Evolutionary conservation across 2,329 filamentous ascomycete species (phyloP).

Genomic region (Colletotrichum lentis): DNA sequence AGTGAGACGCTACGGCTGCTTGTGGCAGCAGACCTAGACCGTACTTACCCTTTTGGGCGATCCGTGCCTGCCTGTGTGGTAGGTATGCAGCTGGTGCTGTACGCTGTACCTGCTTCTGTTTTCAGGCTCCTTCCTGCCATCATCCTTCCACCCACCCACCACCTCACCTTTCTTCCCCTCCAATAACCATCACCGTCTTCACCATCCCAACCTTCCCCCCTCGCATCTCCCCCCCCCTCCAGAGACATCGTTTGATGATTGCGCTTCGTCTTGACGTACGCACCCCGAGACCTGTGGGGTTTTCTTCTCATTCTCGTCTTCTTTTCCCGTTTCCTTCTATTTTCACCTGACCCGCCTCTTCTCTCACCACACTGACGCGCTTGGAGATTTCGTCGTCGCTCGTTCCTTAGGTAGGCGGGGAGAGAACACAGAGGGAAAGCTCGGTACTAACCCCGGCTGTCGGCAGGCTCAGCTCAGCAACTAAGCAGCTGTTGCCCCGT

Average conservation of each 20-base stretch:
- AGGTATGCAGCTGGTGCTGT: slow-evolving; percentile 19
- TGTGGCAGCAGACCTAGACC: slow-evolving; percentile 19
- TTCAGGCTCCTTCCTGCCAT: slow-evolving; percentile 27
- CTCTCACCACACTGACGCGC: slow-evolving; percentile 3
- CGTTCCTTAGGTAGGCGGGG: slow-evolving; percentile 10
- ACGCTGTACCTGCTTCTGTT: slow-evolving; percentile 37
- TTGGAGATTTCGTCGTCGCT: slow-evolving; percentile 10
- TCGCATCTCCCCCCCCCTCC: not conserved
- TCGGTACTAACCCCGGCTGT: slow-evolving; percentile 34
- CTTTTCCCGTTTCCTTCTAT: not conserved
- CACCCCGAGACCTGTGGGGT: not conserved
- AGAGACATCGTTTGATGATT: not conserved
- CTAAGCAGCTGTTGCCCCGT: slow-evolving; percentile 12
- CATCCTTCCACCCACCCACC: slow-evolving; percentile 9
- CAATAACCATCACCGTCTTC: slow-evolving; percentile 29
- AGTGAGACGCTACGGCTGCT: slow-evolving; percentile 12
- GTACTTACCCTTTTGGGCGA: slow-evolving; percentile 30
- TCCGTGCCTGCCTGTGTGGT: slow-evolving; percentile 23
- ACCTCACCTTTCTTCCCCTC: slow-evolving; percentile 14
- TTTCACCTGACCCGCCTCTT: not conserved
- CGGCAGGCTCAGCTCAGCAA: slow-evolving; percentile 4
- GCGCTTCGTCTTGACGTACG: slow-evolving; percentile 3
- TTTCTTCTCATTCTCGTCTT: not conserved
- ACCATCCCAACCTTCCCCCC: slow-evolving; percentile 16
- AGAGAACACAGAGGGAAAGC: slow-evolving; percentile 4